phyloP scores from a whole-genome alignment of 495 filamentous ascomycete species.

The Sphaerosporella brunnea region DNA sequence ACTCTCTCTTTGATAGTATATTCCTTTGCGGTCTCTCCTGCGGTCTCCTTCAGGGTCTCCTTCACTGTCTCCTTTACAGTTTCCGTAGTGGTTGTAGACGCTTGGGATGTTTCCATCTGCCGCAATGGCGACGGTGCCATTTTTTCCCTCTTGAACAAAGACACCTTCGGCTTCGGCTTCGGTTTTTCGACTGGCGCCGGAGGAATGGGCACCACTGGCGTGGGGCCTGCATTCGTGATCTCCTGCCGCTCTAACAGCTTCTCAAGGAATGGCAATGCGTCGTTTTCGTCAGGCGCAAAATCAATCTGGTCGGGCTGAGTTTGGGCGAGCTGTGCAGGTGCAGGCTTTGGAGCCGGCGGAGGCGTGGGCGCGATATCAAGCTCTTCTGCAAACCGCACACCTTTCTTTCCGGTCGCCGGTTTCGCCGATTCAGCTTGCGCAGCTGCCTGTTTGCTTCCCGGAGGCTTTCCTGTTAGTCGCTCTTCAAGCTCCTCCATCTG shows the following conservation, averaged over 20 bases:
- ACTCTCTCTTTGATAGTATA: conserved; percentile 3
- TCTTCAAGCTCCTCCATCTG: conserved; percentile 55
- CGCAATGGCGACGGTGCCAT: conserved; percentile 2
- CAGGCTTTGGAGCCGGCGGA: conserved; percentile 24
- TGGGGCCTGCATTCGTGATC: conserved; percentile 23
- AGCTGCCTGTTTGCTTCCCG: conserved; percentile 4
- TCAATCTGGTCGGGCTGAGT: conserved; percentile 10
- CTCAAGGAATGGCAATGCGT: conserved; percentile 21
- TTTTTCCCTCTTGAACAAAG: conserved; percentile 24
- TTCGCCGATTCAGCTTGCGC: not conserved
- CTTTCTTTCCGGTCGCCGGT: conserved; percentile 34
- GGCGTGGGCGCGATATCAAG: conserved; percentile 42
- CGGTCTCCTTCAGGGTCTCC: not conserved
- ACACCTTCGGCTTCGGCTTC: conserved; percentile 8
- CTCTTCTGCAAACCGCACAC: conserved; percentile 54
- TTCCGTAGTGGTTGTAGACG: too few relatives aligned
- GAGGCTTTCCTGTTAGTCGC: conserved; percentile 3
- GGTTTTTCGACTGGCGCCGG: not conserved
- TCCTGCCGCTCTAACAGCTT: conserved; percentile 23
- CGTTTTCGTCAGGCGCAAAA: conserved; percentile 26
- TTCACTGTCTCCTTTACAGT: not conserved
- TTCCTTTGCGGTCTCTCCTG: not conserved
- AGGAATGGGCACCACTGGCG: not conserved
- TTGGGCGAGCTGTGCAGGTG: conserved; percentile 33
- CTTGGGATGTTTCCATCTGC: not conserved